These are phyloP conservation scores for Narthecium ossifragum DNA, from an alignment of 106 monocot species.

Conservation along the genomic window DNA sequence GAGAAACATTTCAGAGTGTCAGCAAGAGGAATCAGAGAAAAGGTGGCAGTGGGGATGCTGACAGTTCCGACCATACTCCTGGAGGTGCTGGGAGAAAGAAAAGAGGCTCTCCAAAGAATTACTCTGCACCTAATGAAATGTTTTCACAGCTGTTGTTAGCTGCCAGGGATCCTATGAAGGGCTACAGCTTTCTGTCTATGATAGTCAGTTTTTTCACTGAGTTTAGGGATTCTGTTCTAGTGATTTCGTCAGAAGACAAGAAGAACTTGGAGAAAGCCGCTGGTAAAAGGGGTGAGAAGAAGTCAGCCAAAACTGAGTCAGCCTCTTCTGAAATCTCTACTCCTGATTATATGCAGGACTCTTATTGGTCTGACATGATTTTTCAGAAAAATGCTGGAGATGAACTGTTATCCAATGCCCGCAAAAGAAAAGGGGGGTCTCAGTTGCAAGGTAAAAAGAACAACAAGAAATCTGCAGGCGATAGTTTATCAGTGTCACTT, in stretches of 20 bases:
- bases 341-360: constrained; percentile 22
- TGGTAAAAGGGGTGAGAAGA: constrained; percentile 26
- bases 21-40: constrained; percentile 1
- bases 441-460: constrained; percentile 16
- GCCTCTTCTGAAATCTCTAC: constrained; percentile 3
- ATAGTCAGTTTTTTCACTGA: constrained; percentile 22
- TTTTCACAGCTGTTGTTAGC: constrained; percentile 35
- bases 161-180: constrained; percentile 13
- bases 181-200: constrained; percentile 13
- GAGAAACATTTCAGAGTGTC: constrained; percentile 10
- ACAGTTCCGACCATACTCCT: constrained; percentile 7
- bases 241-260: neutral
- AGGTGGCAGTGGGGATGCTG: constrained; percentile 15
- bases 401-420: constrained; percentile 1
- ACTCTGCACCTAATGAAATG: constrained; percentile 39
- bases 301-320: neutral
- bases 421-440: constrained; percentile 16
- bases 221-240: neutral
- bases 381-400: constrained; percentile 18
- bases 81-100: constrained; percentile 6
- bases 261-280: neutral
- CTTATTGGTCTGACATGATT: constrained; percentile 29
- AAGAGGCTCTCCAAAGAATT: constrained; percentile 8
- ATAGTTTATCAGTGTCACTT: constrained; percentile 1
- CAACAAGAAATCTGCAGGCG: constrained; percentile 10